Percentiles rank a stretch among this genome's conserved stretches.
phyloP scores from a whole-genome alignment of 306 rosid genomes.

The Vigna reflexopilosa region DNA sequence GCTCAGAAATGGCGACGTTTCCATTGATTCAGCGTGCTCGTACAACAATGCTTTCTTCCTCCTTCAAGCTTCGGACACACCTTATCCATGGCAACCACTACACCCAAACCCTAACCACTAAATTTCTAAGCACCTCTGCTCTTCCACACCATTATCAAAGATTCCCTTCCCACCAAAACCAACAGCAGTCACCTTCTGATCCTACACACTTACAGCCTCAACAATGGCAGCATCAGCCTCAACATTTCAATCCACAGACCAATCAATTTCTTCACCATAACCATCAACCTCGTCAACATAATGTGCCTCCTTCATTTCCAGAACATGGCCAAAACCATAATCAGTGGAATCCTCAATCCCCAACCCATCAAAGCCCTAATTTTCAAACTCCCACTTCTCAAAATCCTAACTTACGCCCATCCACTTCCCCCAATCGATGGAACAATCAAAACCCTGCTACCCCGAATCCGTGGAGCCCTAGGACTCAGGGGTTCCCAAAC shows the following conservation, averaged over 20 bases:
- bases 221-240: slow-evolving; percentile 27
- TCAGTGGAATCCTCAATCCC: slow-evolving; percentile 39
- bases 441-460: slow-evolving; percentile 42
- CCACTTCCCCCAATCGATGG: slow-evolving; percentile 49
- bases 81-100: slow-evolving; percentile 19
- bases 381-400: slow-evolving; percentile 41
- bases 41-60: slow-evolving; percentile 45
- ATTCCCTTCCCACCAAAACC: slow-evolving; percentile 26
- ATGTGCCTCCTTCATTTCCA: slow-evolving; percentile 27
- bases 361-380: slow-evolving; percentile 45
- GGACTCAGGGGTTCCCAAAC: slow-evolving; percentile 39
- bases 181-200: slow-evolving; percentile 53
- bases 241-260: slow-evolving; percentile 31
- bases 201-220: slow-evolving; percentile 21
- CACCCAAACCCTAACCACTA: background rate
- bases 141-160: slow-evolving; percentile 57
- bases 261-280: slow-evolving; percentile 19
- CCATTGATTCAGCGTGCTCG: slow-evolving; percentile 47
- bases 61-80: slow-evolving; percentile 41
- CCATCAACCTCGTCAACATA: slow-evolving; percentile 16
- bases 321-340: slow-evolving; percentile 18
- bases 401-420: slow-evolving; percentile 48
- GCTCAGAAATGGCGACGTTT: background rate
- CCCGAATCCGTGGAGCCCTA: slow-evolving; percentile 46
- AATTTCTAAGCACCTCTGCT: slow-evolving; percentile 57